Evolutionary conservation across 164 flowering plant species (phyloP).

Genomic region (Tinospora cordifolia): DNA sequence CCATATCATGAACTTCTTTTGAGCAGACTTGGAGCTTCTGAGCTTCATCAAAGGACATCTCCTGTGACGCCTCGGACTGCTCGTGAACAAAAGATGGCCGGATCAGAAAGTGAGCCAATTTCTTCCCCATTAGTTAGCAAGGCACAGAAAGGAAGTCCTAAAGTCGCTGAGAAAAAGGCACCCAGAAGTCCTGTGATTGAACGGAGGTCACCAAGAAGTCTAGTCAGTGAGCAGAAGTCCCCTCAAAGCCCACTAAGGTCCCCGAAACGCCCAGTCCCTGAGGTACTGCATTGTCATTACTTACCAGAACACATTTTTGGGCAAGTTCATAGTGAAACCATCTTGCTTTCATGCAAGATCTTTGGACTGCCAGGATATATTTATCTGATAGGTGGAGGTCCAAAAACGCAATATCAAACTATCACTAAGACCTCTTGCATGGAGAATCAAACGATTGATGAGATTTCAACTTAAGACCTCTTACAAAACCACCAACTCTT

Average conservation of each 20-base stretch:
- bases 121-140: constrained; percentile 38
- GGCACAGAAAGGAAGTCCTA: constrained; percentile 66
- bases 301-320: background rate
- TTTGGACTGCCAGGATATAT: background rate
- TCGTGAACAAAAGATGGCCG: constrained; percentile 46
- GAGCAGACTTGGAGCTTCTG: constrained; percentile 41
- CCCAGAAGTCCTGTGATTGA: constrained; percentile 37
- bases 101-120: constrained; percentile 41
- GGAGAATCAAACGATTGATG: too few relatives aligned
- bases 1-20: constrained; percentile 1
- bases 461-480: too few relatives aligned
- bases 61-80: constrained; percentile 53
- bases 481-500: too few relatives aligned
- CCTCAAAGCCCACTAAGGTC: constrained; percentile 78
- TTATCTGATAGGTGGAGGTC: too few relatives aligned
- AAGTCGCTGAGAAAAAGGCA: constrained; percentile 54
- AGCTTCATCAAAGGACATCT: constrained; percentile 60
- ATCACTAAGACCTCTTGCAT: too few relatives aligned
- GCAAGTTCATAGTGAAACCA: background rate
- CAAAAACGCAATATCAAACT: too few relatives aligned
- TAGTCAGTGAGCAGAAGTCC: constrained; percentile 51
- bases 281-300: constrained; percentile 36
- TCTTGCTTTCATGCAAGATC: background rate
- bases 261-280: constrained; percentile 67
- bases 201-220: constrained; percentile 73